phyloP scores from a whole-genome alignment of 164 flowering plant species.

The Tetrastigma voinierianum region DNA sequence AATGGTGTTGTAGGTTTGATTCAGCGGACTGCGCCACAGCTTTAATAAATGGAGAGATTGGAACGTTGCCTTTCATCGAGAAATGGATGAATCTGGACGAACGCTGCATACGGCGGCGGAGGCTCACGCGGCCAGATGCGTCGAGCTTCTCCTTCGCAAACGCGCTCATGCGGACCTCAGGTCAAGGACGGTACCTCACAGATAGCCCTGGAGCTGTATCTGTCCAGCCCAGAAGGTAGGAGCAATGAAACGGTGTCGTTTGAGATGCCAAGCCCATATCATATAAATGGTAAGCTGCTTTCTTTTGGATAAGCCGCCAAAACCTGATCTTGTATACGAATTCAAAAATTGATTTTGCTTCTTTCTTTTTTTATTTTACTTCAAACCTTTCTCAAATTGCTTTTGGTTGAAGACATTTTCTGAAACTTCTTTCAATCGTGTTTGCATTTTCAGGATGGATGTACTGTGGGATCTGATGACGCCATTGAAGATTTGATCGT shows the following conservation, averaged over 20 bases:
- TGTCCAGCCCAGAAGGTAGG: conserved; percentile 34
- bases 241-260: conserved; percentile 9
- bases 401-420: background rate
- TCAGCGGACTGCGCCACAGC: conserved; percentile 43
- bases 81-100: conserved; percentile 28
- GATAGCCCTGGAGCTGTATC: conserved; percentile 40
- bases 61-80: conserved; percentile 29
- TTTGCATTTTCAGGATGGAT: conserved; percentile 33
- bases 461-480: conserved; percentile 40
- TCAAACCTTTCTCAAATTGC: background rate
- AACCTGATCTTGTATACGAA: background rate
- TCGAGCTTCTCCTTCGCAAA: conserved; percentile 37
- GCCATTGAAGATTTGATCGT: conserved; percentile 40
- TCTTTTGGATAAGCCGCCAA: background rate
- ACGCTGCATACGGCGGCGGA: conserved; percentile 56
- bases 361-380: background rate
- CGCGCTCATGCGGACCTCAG: conserved; percentile 47
- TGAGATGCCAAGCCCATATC: too few relatives aligned
- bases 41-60: conserved; percentile 42
- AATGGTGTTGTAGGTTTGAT: conserved; percentile 40
- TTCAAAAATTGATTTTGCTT: conserved; percentile 8
- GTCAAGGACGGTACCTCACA: conserved; percentile 30
- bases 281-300: conserved; percentile 1
- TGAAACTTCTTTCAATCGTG: too few relatives aligned
- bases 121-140: conserved; percentile 37